Percentiles rank a stretch among this genome's conserved stretches.
Evolutionary conservation across 2,329 filamentous ascomycete species (phyloP).

Genomic region (Akanthomyces muscarius): DNA sequence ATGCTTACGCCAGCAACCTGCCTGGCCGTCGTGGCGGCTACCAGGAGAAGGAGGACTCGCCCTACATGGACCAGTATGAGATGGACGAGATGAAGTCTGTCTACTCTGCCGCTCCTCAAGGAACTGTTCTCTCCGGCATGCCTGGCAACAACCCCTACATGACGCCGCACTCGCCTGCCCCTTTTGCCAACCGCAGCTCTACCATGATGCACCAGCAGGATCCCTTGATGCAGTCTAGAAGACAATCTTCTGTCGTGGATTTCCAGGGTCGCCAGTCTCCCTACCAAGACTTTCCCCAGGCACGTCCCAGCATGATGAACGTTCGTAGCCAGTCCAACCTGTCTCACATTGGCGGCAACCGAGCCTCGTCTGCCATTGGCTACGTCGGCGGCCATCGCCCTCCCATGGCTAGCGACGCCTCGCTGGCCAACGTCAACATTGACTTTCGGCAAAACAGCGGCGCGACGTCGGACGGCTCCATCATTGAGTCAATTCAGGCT

Average conservation of each 20-base stretch:
- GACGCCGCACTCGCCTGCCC: conserved; percentile 76
- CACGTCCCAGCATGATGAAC: conserved; percentile 60
- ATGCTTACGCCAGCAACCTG: conserved; percentile 79
- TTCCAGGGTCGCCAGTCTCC: conserved; percentile 49
- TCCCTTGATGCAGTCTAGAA: conserved; percentile 50
- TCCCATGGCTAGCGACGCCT: conserved; percentile 42
- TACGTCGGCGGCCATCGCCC: conserved; percentile 45
- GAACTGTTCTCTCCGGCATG: conserved; percentile 84
- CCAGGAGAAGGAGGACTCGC: conserved; percentile 59
- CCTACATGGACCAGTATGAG: conserved; percentile 78
- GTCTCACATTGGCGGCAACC: conserved; percentile 41
- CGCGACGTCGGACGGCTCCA: conserved; percentile 74
- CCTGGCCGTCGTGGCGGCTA: conserved; percentile 80
- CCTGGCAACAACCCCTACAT: conserved; percentile 69
- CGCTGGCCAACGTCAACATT: conserved; percentile 51
- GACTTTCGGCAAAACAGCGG: conserved; percentile 56
- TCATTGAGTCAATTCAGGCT: conserved; percentile 77
- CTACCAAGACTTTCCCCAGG: conserved; percentile 51
- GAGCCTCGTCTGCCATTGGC: conserved; percentile 46
- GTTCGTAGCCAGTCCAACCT: conserved; percentile 46
- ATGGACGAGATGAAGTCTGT: conserved; percentile 98
- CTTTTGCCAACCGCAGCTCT: conserved; percentile 52
- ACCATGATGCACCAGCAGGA: conserved; percentile 44
- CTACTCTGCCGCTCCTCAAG: conserved; percentile 86
- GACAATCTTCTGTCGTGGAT: conserved; percentile 64